phyloP scores from a whole-genome alignment of 2,329 filamentous ascomycete genomes.

The Beauveria sp. region DNA sequence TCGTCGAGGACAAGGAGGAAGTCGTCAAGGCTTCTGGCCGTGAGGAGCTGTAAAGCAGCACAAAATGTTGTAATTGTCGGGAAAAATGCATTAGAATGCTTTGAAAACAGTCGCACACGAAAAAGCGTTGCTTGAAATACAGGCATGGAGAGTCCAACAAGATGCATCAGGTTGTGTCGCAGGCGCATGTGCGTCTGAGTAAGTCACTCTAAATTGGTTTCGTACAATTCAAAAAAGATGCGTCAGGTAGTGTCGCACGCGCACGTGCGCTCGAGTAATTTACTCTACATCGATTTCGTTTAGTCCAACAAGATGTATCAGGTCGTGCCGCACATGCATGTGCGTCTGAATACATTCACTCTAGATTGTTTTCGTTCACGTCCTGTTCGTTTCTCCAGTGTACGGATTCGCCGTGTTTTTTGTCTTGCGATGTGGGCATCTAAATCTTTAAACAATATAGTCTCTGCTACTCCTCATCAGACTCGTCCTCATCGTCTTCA shows the following conservation, averaged over 20 bases:
- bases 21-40: constrained; percentile 66
- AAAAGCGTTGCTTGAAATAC: not conserved
- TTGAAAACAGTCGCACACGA: not conserved
- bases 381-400: not conserved
- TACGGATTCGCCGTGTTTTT: not conserved
- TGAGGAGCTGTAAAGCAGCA: constrained; percentile 53
- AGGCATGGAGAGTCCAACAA: not conserved
- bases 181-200: too few species aligned
- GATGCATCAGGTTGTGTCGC: too few species aligned
- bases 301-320: too few species aligned
- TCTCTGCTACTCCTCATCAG: constrained; percentile 21
- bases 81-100: not conserved
- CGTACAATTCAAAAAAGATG: too few species aligned
- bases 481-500: constrained; percentile 17
- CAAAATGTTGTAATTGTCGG: not conserved
- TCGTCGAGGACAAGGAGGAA: constrained; percentile 31
- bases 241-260: not conserved
- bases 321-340: not conserved
- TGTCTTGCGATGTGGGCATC: not conserved
- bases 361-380: not conserved
- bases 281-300: too few species aligned
- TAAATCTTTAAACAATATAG: constrained; percentile 12
- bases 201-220: too few species aligned
- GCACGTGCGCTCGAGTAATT: too few species aligned
- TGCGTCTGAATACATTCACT: not conserved